phyloP scores from a whole-genome alignment of 2,329 filamentous ascomycete species.

The Hyphodiscus sp. region DNA sequence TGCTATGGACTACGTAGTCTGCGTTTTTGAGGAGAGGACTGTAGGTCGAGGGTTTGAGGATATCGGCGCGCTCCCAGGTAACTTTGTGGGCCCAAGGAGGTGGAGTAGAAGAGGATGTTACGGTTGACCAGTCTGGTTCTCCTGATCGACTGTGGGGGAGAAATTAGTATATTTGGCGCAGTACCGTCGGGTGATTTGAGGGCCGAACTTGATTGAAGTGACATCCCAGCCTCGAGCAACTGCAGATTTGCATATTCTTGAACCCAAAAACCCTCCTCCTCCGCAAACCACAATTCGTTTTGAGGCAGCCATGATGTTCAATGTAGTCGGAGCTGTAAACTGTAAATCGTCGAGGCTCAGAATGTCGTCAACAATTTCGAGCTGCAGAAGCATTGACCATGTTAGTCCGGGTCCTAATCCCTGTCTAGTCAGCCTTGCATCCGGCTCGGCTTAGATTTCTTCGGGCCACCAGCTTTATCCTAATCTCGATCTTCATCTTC shows the following conservation, averaged over 20 bases:
- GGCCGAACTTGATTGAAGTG: constrained; percentile 73
- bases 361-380: not conserved
- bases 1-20: constrained; percentile 83
- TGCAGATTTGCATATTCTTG: constrained; percentile 85
- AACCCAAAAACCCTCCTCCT: constrained; percentile 86
- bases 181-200: not conserved
- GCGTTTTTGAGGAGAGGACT: constrained; percentile 67
- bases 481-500: constrained; percentile 1
- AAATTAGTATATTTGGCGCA: not conserved
- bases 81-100: constrained; percentile 80
- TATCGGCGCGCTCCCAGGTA: constrained; percentile 81
- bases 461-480: not conserved
- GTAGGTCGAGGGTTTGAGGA: constrained; percentile 78
- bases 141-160: constrained; percentile 67
- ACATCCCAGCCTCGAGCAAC: constrained; percentile 84
- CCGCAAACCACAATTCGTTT: constrained; percentile 88
- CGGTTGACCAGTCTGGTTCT: constrained; percentile 74
- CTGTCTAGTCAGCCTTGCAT: not conserved
- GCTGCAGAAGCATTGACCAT: constrained; percentile 4
- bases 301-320: constrained; percentile 27
- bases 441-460: too few relatives aligned
- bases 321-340: not conserved
- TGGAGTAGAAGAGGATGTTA: constrained; percentile 59
- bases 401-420: not conserved
- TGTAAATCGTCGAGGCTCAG: not conserved